Percentiles rank a stretch among this genome's conserved stretches.
These are phyloP conservation scores for Crithidia acanthocephali DNA, from an alignment of 208 protist species.

Conservation along the genomic window DNA sequence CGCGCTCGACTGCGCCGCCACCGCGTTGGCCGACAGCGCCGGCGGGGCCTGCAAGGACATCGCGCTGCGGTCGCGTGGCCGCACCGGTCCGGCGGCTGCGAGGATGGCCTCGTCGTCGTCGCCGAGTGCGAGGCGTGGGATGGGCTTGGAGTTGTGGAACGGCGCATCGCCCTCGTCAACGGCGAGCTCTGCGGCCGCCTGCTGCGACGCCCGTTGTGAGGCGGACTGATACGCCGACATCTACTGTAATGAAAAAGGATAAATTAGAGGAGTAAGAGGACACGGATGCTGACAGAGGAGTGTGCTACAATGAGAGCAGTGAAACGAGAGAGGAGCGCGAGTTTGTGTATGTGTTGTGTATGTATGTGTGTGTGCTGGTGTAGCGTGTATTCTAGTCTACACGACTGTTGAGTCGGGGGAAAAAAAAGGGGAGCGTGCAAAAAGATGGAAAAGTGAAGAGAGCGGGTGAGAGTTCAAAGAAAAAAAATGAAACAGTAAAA, in stretches of 20 bases:
- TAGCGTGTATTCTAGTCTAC: no score
- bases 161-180: conserved; percentile 21
- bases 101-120: conserved; percentile 20
- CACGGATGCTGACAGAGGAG: no score
- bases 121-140: conserved; percentile 17
- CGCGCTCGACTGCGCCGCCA: background rate
- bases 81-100: background rate
- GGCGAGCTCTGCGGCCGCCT: conserved; percentile 23
- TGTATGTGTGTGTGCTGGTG: no score
- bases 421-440: no score
- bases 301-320: no score
- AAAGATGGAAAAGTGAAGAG: no score
- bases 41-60: background rate
- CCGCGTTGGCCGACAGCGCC: conserved; percentile 5
- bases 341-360: no score
- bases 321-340: no score
- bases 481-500: no score
- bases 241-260: background rate
- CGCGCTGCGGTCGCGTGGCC: conserved; percentile 1
- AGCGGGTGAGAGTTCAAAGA: no score
- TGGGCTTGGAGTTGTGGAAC: conserved; percentile 15
- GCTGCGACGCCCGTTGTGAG: conserved; percentile 19
- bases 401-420: no score
- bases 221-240: conserved; percentile 20
- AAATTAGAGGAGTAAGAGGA: no score